These are phyloP conservation scores for Leccinum huronense DNA, from an alignment of 1,284 basidiomycete species.

Conservation along the genomic window DNA sequence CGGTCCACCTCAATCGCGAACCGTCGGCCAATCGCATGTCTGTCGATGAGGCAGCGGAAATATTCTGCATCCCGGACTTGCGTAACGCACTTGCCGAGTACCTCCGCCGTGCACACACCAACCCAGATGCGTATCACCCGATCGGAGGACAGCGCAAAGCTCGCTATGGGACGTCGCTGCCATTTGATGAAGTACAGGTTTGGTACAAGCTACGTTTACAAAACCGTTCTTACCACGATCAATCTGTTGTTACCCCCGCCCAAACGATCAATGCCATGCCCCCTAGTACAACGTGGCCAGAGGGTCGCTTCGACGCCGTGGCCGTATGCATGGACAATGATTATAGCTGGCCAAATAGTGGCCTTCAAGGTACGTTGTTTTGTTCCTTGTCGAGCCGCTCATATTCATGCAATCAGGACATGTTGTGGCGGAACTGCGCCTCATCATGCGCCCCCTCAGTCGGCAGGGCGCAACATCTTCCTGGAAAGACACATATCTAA, in stretches of 20 bases:
- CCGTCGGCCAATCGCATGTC: not conserved
- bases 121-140: not conserved
- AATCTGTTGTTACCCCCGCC: not conserved
- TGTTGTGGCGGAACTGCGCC: not conserved
- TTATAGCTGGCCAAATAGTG: conserved; percentile 26
- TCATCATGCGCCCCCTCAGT: not conserved
- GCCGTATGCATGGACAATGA: conserved; percentile 23
- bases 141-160: not conserved
- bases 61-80: not conserved
- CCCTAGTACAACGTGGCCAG: conserved; percentile 12
- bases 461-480: not conserved
- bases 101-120: not conserved
- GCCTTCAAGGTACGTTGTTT: conserved; percentile 24
- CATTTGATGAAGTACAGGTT: not conserved
- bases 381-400: not conserved
- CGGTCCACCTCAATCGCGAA: not conserved
- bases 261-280: not conserved
- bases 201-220: conserved; percentile 12
- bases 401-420: not conserved
- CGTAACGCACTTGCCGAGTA: not conserved
- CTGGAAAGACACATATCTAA: no score
- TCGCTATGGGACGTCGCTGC: not conserved
- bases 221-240: conserved; percentile 8
- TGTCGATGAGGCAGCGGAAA: not conserved
- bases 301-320: conserved; percentile 27